Conservation (phyloP, 1,139 yeast species). For the Zygosaccharomyces pseudobailii region DNA sequence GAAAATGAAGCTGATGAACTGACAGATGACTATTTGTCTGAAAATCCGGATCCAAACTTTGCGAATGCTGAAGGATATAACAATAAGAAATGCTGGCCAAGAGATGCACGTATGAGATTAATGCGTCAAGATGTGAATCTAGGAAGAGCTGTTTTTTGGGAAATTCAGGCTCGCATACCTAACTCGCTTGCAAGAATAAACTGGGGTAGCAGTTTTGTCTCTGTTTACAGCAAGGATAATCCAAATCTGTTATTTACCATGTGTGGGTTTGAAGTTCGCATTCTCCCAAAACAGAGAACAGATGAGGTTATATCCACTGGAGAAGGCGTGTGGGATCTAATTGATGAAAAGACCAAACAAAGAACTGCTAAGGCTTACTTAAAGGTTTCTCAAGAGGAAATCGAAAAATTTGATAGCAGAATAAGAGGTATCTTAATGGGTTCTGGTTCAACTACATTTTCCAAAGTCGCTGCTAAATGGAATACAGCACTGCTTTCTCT, state of each 20-base stretch:
- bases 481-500: constrained; percentile 84
- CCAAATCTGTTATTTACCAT: constrained; percentile 82
- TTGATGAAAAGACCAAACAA: constrained; percentile 68
- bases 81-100: constrained; percentile 92
- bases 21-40: constrained; percentile 68
- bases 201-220: constrained; percentile 81
- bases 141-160: constrained; percentile 93
- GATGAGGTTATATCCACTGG: constrained; percentile 46
- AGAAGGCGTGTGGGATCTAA: constrained; percentile 91
- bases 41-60: constrained; percentile 88
- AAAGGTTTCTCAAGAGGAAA: constrained; percentile 76
- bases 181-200: constrained; percentile 62
- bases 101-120: constrained; percentile 84
- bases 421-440: constrained; percentile 91
- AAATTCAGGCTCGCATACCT: constrained; percentile 75
- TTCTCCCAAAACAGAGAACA: constrained; percentile 67
- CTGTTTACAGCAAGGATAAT: constrained; percentile 87
- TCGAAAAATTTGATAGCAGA: constrained; percentile 74
- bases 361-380: constrained; percentile 86
- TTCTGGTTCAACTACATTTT: constrained; percentile 92
- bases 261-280: constrained; percentile 93
- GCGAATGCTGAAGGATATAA: constrained; percentile 85
- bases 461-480: constrained; percentile 95
- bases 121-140: constrained; percentile 89
- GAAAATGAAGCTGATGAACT: constrained; percentile 71